phyloP scores from a whole-genome alignment of 1,284 basidiomycete species.

The Cutaneotrichosporon sp. region DNA sequence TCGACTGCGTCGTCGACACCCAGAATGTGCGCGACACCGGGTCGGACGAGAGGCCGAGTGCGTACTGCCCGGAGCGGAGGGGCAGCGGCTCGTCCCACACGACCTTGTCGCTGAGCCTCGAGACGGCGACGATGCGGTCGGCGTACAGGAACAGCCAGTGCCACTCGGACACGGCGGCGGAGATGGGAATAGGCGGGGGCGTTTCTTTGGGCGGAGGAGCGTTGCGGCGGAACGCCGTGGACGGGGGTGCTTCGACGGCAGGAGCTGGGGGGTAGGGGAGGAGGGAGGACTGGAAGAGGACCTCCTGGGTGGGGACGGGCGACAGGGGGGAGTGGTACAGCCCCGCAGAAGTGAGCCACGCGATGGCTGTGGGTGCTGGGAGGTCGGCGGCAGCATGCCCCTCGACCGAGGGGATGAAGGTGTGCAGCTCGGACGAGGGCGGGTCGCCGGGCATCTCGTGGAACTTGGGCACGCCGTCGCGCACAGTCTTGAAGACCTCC shows the following conservation, averaged over 20 bases:
- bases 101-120: slow-evolving; percentile 75
- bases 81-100: slow-evolving; percentile 83
- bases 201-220: slow-evolving; percentile 38
- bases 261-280: slow-evolving; percentile 64
- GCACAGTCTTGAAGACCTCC: slow-evolving; percentile 69
- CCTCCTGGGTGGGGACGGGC: slow-evolving; percentile 35
- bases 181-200: slow-evolving; percentile 60
- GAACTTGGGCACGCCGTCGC: slow-evolving; percentile 77
- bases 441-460: slow-evolving; percentile 78
- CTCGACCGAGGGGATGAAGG: slow-evolving; percentile 66
- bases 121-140: slow-evolving; percentile 76
- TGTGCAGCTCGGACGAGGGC: slow-evolving; percentile 72
- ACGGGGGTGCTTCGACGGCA: slow-evolving; percentile 56
- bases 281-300: slow-evolving; percentile 40
- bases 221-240: slow-evolving; percentile 48
- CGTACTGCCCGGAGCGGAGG: slow-evolving; percentile 65
- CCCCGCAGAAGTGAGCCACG: slow-evolving; percentile 89
- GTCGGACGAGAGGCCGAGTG: slow-evolving; percentile 76
- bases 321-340: slow-evolving; percentile 71
- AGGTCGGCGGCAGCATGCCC: slow-evolving; percentile 62
- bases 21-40: slow-evolving; percentile 87
- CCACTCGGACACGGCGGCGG: slow-evolving; percentile 85
- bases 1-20: slow-evolving; percentile 86
- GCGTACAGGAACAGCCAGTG: slow-evolving; percentile 87
- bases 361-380: slow-evolving; percentile 63